Evolutionary conservation across 1,284 basidiomycete genomes (phyloP), one percentile per base, ranked within the genome.

Genomic region (Leccinum huronense): DNA sequence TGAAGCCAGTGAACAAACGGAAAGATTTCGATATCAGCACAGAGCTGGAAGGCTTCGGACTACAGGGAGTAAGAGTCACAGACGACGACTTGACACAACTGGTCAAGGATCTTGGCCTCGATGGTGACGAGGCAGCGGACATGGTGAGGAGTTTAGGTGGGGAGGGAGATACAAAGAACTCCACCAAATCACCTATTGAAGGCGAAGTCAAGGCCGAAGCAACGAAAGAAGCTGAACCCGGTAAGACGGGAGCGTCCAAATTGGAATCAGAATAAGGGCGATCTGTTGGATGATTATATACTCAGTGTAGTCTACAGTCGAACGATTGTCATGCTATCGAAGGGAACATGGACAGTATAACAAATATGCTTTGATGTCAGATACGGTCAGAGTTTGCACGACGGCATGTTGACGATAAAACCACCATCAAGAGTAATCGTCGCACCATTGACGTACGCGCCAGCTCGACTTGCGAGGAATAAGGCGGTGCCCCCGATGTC

Each of bases 41-140:
- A 5, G 84, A 87, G 66, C 79, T 93, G 56, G 79, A 80, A 38
- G 90, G 88, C 14, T 87, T 81, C 69, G 88, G 89, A n/a, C 72
- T 93, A 60, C 84, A 89, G 69, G 91, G 90, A 5, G 83, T 93
- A 14, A 84, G 85, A 66, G 87, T 89, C n/a, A 89, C 89, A 4
- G 83, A 88, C 64, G 87, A 89, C 31, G 91, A 93, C 64, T 77
- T 93, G 67, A 76, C 76, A 59, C 83, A 86, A 64, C 77, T 93
- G 36, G 84, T 93, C 5, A 83, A 84, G 57, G 89, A 91, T 68
- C 78, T 93, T 19, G 90, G 91, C 5, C 78, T 93, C 45, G 86
- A 83, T 48, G 89, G 84, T 8, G 86, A 90, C 51, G 89, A 90
- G 34, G 89, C 90, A 10, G 84, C 80, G 2, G 87, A 90, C 65